These are phyloP conservation scores for Pseudocercospora ulei DNA, from an alignment of 2,329 filamentous ascomycete genomes.

Conservation along the genomic window DNA sequence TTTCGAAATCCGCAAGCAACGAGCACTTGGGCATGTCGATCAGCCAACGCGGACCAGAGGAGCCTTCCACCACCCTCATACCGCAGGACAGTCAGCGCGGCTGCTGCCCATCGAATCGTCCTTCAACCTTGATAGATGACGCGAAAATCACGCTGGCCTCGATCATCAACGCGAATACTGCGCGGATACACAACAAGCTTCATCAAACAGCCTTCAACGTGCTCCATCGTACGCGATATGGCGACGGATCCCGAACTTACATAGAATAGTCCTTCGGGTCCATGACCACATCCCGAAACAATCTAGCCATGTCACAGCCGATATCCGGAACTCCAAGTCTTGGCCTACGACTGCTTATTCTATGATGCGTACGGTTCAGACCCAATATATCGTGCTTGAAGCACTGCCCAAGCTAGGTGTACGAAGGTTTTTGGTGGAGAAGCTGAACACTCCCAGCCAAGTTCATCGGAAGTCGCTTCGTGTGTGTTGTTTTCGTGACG, in stretches of 20 bases:
- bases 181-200: not conserved
- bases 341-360: not conserved
- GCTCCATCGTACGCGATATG: not conserved
- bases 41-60: not conserved
- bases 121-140: not conserved
- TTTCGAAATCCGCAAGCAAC: not conserved
- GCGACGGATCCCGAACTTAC: not conserved
- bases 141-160: not conserved
- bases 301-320: not conserved
- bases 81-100: conserved; percentile 1
- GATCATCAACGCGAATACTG: not conserved
- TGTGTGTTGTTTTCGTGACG: not conserved
- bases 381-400: too few species aligned
- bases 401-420: too few species aligned
- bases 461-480: not conserved
- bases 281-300: conserved; percentile 1
- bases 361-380: too few species aligned
- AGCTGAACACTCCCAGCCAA: conserved; percentile 2
- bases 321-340: not conserved
- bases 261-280: not conserved
- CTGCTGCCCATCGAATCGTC: not conserved
- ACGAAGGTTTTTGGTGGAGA: not conserved
- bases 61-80: not conserved
- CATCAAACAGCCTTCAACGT: not conserved
- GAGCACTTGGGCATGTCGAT: conserved; percentile 1